Base-by-base conservation (phyloP, 2,329 filamentous ascomycete genomes). In the Fusarium nurragi region DNA sequence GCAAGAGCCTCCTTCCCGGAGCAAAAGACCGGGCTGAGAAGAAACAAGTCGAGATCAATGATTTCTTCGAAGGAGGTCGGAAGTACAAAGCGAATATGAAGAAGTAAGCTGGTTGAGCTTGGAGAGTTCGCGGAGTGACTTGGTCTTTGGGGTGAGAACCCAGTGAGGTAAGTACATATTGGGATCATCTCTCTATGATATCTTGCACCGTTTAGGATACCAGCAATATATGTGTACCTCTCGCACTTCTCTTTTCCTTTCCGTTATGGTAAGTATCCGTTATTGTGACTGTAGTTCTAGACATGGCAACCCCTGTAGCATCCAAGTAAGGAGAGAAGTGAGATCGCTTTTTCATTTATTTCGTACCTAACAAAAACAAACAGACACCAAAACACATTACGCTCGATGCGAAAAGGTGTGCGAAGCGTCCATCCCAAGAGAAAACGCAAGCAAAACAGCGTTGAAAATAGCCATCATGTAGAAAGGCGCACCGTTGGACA, bases 381-480 rank as follows among this genome's bases (percentile, higher is more conserved):
- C 22, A 55, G 26, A 23, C 36, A 11, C 19, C 19, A 16, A 6
- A 44, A 14, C 28, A 37, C 37, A 34, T 46, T 61, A 71, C 32
- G 23, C 39, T 21, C 32, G 52, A 11, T 70, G 67, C 18, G 74
- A 65, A 73, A 78, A 80, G 9, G 78, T 73, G 32, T 76, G 75
- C 6, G 77, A 77, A 5, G 83, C 74, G 71, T 87, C 84, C 65
- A 87, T 80, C 5, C 75, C 76, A 50, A 88, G 60, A 56, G 80
- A 84, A 16, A 81, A 84, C 8, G 88, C 73, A 13, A 96, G 79
- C 52, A 97, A 76, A 1, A 92, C 65, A 0, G 79, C 91, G 74
- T 98, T 98, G 75, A 98, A 98, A 0, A 81, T 81, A 0, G 94
- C 93, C 89, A 99, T 94, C 83, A 98, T 90, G 75, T 93, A 97